Conservation (phyloP, 1,284 basidiomycete genomes). For the Amylostereum chailletii region DNA sequence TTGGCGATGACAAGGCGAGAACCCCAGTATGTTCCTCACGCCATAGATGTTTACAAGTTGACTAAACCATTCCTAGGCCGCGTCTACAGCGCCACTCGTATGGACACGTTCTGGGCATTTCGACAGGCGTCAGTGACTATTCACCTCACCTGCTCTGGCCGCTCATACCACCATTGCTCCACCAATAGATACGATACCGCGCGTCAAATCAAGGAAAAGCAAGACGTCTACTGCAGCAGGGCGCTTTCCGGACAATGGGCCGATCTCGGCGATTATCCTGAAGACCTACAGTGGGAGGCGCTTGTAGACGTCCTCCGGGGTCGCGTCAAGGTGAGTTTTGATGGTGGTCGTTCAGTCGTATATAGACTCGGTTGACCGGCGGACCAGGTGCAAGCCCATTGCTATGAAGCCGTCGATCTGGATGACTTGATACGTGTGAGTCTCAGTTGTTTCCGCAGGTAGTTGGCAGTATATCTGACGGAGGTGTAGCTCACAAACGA, state of each 20-base stretch:
- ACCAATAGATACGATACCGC: constrained; percentile 53
- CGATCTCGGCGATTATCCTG: constrained; percentile 54
- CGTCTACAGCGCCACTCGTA: constrained; percentile 27
- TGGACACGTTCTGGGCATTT: constrained; percentile 37
- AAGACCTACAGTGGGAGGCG: constrained; percentile 73
- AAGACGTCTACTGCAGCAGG: constrained; percentile 62
- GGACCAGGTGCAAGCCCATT: constrained; percentile 14
- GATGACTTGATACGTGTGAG: constrained; percentile 19
- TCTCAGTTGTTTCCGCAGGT: background rate
- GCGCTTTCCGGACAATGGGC: constrained; percentile 49
- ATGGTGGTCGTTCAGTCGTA: background rate
- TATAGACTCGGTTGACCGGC: background rate
- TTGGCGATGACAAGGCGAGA: constrained; percentile 18
- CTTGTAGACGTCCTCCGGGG: constrained; percentile 79
- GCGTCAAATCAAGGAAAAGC: constrained; percentile 55
- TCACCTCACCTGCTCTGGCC: background rate
- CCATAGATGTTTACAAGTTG: background rate
- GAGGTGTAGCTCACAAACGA: constrained; percentile 51
- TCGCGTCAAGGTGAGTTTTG: constrained; percentile 44
- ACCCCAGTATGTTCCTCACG: constrained; percentile 19
- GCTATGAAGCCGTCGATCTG: constrained; percentile 27
- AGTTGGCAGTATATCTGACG: constrained; percentile 1
- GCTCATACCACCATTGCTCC: background rate
- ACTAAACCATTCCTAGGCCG: constrained; percentile 11
- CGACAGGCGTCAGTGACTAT: constrained; percentile 21